These are phyloP conservation scores for Penicillium janthinellum DNA, from an alignment of 2,329 filamentous ascomycete genomes.

Conservation along the genomic window DNA sequence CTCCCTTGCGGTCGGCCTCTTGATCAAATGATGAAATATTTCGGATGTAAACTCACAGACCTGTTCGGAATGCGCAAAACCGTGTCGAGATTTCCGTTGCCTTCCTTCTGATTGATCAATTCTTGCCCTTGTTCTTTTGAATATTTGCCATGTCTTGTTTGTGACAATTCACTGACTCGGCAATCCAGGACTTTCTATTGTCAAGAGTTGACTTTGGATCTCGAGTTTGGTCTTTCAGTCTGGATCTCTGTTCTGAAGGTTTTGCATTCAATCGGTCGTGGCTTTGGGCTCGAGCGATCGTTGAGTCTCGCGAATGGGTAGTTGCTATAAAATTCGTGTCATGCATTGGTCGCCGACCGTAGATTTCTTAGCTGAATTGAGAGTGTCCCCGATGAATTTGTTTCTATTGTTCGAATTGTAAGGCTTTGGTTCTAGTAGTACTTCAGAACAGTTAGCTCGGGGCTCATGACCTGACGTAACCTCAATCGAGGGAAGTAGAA, in stretches of 20 bases:
- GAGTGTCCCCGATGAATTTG: neutral
- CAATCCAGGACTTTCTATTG: constrained; percentile 45
- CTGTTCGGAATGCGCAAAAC: constrained; percentile 89
- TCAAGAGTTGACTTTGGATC: constrained; percentile 35
- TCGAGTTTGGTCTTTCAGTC: constrained; percentile 9
- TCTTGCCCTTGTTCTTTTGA: constrained; percentile 5
- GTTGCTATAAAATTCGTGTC: neutral
- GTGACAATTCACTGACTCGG: constrained; percentile 23
- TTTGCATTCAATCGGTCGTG: neutral
- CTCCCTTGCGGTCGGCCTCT: constrained; percentile 18
- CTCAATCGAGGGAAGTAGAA: too few species aligned
- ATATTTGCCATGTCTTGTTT: constrained; percentile 1
- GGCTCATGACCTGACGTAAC: neutral
- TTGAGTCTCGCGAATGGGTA: neutral
- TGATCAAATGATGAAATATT: constrained; percentile 74
- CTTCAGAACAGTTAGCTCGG: neutral
- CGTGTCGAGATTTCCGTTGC: constrained; percentile 99
- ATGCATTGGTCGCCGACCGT: neutral
- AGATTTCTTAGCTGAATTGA: neutral
- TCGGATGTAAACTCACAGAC: constrained; percentile 88
- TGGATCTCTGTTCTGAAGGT: neutral
- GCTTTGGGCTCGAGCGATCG: neutral
- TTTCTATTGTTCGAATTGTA: neutral
- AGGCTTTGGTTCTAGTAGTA: neutral
- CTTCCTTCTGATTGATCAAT: constrained; percentile 88